These are phyloP conservation scores for Trichophyton equinum DNA, from an alignment of 2,329 filamentous ascomycete species.

Conservation along the genomic window DNA sequence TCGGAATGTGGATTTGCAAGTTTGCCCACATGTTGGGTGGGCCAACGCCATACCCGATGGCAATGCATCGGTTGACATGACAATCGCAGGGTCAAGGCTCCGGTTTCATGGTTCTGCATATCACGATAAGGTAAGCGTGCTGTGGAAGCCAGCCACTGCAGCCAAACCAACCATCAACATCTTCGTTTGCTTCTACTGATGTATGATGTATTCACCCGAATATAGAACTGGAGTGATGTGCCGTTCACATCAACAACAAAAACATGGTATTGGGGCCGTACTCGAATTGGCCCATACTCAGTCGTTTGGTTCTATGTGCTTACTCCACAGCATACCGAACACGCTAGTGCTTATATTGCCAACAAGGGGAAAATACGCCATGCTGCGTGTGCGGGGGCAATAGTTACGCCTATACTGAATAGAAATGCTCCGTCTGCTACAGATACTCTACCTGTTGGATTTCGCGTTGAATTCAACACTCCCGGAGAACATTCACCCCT, in stretches of 20 bases:
- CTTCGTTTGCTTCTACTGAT: background rate
- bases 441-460: background rate
- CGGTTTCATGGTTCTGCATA: conserved; percentile 31
- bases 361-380: background rate
- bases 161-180: background rate
- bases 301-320: conserved; percentile 35
- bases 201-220: background rate
- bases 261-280: conserved; percentile 38
- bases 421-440: background rate
- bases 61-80: conserved; percentile 20
- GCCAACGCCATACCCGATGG: conserved; percentile 28
- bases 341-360: conserved; percentile 2
- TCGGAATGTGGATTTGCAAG: conserved; percentile 11
- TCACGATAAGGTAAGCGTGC: conserved; percentile 32
- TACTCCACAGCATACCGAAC: background rate
- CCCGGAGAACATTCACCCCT: background rate
- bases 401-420: background rate
- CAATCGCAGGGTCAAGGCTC: conserved; percentile 20
- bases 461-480: background rate
- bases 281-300: conserved; percentile 30
- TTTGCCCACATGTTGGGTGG: conserved; percentile 30
- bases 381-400: background rate
- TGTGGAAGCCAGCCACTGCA: background rate
- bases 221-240: conserved; percentile 33
- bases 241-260: conserved; percentile 23